Evolutionary conservation across 495 filamentous ascomycete genomes (phyloP).

Genomic region (Cairneyella variabilis): DNA sequence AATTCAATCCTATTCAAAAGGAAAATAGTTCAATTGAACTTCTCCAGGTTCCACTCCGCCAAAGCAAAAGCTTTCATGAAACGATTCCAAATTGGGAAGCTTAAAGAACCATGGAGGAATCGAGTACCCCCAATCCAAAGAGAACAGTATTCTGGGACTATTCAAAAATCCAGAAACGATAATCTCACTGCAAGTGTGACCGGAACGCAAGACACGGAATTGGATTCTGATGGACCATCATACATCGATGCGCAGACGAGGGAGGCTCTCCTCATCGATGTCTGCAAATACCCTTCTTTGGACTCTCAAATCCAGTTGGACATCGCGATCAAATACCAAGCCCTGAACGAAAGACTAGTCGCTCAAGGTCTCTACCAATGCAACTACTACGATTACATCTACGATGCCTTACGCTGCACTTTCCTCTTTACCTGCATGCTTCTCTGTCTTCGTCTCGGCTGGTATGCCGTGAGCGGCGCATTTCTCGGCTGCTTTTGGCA

Average conservation of each 20-base stretch:
- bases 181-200: not conserved
- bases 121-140: conserved; percentile 90
- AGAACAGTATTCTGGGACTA: too few relatives aligned
- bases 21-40: too few relatives aligned
- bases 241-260: conserved; percentile 70
- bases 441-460: conserved; percentile 59
- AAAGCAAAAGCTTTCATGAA: conserved; percentile 73
- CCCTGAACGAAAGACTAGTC: conserved; percentile 63
- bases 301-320: conserved; percentile 68
- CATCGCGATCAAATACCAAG: conserved; percentile 78
- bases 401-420: conserved; percentile 68
- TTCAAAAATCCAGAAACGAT: conserved; percentile 50
- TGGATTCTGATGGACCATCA: conserved; percentile 37
- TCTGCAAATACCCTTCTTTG: conserved; percentile 73
- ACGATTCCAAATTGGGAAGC: not conserved
- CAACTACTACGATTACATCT: conserved; percentile 74
- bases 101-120: conserved; percentile 80
- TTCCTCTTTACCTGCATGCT: conserved; percentile 59
- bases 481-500: conserved; percentile 89
- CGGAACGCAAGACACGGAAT: not conserved
- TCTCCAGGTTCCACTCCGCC: conserved; percentile 71
- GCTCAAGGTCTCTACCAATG: conserved; percentile 78
- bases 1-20: too few relatives aligned
- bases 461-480: conserved; percentile 47
- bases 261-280: conserved; percentile 68